Percentiles rank a stretch among this genome's conserved stretches.
These are phyloP conservation scores for Craterostigma plantagineum DNA, from an alignment of 257 asterid species.

Conservation along the genomic window DNA sequence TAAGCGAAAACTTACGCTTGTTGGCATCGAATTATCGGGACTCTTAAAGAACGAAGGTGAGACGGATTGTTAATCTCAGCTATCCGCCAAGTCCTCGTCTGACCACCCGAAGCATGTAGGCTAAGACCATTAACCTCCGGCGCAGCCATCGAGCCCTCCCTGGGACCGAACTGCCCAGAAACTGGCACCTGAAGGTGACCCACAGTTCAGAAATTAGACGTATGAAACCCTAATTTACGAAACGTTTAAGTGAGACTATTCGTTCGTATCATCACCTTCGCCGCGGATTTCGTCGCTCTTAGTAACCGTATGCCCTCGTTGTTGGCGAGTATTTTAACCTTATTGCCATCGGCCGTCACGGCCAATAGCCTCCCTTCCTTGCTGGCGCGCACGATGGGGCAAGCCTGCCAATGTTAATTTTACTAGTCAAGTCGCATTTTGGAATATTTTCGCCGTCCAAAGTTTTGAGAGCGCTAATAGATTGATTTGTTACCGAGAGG, in stretches of 20 bases:
- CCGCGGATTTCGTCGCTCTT: constrained; percentile 20
- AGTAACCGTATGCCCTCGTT: constrained; percentile 22
- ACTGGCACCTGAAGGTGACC: too few species aligned
- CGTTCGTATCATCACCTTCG: constrained; percentile 32
- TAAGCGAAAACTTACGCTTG: constrained; percentile 39
- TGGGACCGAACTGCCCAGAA: too few species aligned
- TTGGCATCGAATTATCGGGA: constrained; percentile 21
- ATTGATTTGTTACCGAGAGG: too few species aligned
- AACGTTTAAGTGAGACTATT: too few species aligned
- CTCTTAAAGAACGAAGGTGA: constrained; percentile 33
- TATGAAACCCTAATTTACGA: too few species aligned
- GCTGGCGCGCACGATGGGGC: constrained; percentile 45
- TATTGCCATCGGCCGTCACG: constrained; percentile 40
- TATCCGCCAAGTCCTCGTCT: too few species aligned
- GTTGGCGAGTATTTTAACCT: constrained; percentile 44
- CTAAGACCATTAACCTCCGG: too few species aligned
- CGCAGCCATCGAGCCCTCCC: too few species aligned
- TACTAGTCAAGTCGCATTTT: too few species aligned
- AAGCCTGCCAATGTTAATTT: too few species aligned
- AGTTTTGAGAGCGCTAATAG: constrained; percentile 1
- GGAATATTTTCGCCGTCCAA: constrained; percentile 1
- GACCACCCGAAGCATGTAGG: too few species aligned
- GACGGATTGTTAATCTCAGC: constrained; percentile 32
- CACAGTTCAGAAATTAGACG: too few species aligned
- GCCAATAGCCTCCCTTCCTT: constrained; percentile 51